These are phyloP conservation scores for Neofusicoccum ribis DNA, from an alignment of 2,329 filamentous ascomycete species.

Conservation along the genomic window DNA sequence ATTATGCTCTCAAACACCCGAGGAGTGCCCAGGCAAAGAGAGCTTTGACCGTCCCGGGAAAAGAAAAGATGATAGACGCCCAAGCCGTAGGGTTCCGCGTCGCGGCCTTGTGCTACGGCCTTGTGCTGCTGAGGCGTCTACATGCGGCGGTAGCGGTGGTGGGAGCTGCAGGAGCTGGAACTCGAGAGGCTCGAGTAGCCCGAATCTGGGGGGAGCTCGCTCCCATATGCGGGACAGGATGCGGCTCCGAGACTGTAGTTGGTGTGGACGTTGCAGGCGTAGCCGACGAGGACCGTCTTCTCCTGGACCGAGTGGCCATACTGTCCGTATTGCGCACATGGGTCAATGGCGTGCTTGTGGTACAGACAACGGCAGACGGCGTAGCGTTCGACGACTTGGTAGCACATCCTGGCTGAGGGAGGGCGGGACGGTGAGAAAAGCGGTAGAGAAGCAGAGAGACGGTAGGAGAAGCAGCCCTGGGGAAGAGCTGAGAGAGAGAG, in stretches of 20 bases:
- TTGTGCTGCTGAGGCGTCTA: neutral
- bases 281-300: constrained; percentile 79
- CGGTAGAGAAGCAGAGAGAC: neutral
- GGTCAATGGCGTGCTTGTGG: constrained; percentile 82
- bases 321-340: constrained; percentile 73
- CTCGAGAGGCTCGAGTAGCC: constrained; percentile 2
- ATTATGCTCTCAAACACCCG: constrained; percentile 3
- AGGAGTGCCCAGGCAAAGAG: neutral
- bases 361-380: constrained; percentile 85
- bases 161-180: neutral
- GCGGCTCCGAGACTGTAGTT: constrained; percentile 20
- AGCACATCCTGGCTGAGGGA: constrained; percentile 65
- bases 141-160: constrained; percentile 14
- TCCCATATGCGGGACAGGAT: neutral
- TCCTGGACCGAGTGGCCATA: constrained; percentile 71
- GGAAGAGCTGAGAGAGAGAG: neutral
- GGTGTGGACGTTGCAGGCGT: constrained; percentile 66
- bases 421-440: neutral
- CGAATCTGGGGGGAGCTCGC: constrained; percentile 2
- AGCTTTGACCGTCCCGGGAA: neutral
- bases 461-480: neutral
- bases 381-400: constrained; percentile 82
- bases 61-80: neutral
- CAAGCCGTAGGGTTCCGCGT: neutral
- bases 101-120: neutral